Conservation (phyloP, 2,329 filamentous ascomycete species). For the Endocalyx cinctus region DNA sequence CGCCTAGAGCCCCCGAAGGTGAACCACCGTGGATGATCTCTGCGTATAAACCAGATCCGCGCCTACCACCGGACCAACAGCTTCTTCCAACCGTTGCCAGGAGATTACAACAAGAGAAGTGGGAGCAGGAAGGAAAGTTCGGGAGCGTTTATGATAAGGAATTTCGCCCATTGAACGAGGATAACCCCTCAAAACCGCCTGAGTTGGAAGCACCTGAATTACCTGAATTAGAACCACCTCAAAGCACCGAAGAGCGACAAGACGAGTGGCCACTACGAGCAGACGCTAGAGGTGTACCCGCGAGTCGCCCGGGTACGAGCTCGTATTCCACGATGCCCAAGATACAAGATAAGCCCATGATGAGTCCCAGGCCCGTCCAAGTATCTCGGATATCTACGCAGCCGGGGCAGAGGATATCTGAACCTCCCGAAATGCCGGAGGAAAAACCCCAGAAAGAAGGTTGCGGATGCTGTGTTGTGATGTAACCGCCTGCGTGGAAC, state of each 20-base stretch:
- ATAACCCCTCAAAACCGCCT: slow-evolving; percentile 45
- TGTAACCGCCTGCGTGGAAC: slow-evolving; percentile 44
- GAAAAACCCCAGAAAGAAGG: slow-evolving; percentile 52
- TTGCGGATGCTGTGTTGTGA: slow-evolving; percentile 70
- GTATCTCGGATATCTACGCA: slow-evolving; percentile 40
- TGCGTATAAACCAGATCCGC: slow-evolving; percentile 93
- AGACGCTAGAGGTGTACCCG: slow-evolving; percentile 44
- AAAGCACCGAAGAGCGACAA: slow-evolving; percentile 25
- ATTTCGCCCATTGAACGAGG: slow-evolving; percentile 75
- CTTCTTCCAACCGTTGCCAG: slow-evolving; percentile 91
- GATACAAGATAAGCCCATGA: slow-evolving; percentile 45
- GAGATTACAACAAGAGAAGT: slow-evolving; percentile 87
- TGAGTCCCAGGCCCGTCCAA: slow-evolving; percentile 41
- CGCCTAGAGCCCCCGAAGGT: slow-evolving; percentile 71
- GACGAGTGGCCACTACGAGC: slow-evolving; percentile 59
- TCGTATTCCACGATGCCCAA: slow-evolving; percentile 62
- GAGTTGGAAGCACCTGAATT: slow-evolving; percentile 37
- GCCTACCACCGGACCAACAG: slow-evolving; percentile 90
- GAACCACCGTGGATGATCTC: slow-evolving; percentile 94
- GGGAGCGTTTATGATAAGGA: slow-evolving; percentile 83
- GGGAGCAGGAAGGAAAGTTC: slow-evolving; percentile 86
- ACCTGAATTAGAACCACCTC: slow-evolving; percentile 31
- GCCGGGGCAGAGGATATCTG: slow-evolving; percentile 38
- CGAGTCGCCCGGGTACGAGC: slow-evolving; percentile 39
- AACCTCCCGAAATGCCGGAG: slow-evolving; percentile 44